Percentiles rank a stretch among this genome's conserved stretches.
Conservation (phyloP, 1,284 basidiomycete genomes). For the Puccinia triticina region DNA sequence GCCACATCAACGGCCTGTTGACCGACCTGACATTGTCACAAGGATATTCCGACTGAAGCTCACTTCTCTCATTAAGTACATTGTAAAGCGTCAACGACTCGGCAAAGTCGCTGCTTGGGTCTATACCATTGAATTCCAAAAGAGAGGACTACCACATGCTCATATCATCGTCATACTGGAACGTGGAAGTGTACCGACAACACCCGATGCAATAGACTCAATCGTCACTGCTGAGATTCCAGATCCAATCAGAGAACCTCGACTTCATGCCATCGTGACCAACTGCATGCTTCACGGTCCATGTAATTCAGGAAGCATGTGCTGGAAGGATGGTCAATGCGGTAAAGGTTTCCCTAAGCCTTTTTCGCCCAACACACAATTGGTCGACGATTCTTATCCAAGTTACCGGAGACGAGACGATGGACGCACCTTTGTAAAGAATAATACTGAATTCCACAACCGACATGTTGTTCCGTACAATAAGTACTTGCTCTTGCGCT, state of each 20-base stretch:
- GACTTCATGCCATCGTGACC: slow-evolving; percentile 60
- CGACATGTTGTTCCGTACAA: too few relatives aligned
- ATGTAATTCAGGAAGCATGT: slow-evolving; percentile 60
- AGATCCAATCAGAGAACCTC: slow-evolving; percentile 61
- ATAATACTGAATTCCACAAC: slow-evolving; percentile 54
- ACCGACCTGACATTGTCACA: background rate
- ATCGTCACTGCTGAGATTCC: slow-evolving; percentile 63
- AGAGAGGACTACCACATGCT: too few relatives aligned
- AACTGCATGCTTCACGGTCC: slow-evolving; percentile 65
- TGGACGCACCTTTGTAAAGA: background rate
- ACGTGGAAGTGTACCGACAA: slow-evolving; percentile 58
- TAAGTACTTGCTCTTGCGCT: too few relatives aligned
- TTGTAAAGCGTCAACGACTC: background rate
- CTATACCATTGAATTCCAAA: slow-evolving; percentile 56
- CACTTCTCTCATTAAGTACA: background rate
- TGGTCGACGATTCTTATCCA: slow-evolving; percentile 62
- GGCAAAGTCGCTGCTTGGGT: background rate
- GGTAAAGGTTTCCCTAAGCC: slow-evolving; percentile 63
- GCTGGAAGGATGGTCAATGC: slow-evolving; percentile 63
- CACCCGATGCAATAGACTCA: slow-evolving; percentile 61
- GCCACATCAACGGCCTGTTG: background rate
- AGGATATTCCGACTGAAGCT: slow-evolving; percentile 16
- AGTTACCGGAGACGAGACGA: slow-evolving; percentile 49
- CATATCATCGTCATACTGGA: too few relatives aligned
- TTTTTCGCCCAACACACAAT: slow-evolving; percentile 60